Conservation (phyloP, 192 early-diverging fungal species). For the Obelidium mucronatum region DNA sequence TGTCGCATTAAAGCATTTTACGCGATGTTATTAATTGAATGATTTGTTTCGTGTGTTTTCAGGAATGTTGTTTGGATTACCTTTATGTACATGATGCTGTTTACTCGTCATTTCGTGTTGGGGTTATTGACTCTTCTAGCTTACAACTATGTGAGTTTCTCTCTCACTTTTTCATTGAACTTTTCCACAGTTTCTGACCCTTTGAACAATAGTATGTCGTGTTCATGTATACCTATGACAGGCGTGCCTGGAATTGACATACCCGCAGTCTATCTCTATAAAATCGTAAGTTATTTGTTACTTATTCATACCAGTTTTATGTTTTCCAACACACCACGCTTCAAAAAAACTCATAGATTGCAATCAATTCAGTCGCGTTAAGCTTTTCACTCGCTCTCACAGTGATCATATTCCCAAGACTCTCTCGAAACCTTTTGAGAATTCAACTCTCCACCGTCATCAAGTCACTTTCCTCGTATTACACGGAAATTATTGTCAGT, state of each 20-base stretch:
- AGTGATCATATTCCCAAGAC: slow-evolving; percentile 9
- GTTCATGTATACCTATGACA: background rate
- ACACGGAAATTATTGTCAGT: slow-evolving; percentile 5
- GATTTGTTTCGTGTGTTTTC: too few species aligned
- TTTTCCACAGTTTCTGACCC: background rate
- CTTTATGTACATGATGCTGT: slow-evolving; percentile 24
- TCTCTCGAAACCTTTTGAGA: slow-evolving; percentile 1
- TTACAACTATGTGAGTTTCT: slow-evolving; percentile 9
- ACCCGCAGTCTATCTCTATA: background rate
- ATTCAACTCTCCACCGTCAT: background rate
- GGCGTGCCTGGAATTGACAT: slow-evolving; percentile 3
- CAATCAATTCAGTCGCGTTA: background rate
- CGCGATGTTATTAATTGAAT: too few species aligned
- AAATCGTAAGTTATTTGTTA: background rate
- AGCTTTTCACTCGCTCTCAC: background rate
- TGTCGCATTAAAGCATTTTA: too few species aligned
- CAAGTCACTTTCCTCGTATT: background rate
- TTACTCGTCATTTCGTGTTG: slow-evolving; percentile 6
- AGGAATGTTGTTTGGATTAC: background rate
- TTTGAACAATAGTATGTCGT: background rate
- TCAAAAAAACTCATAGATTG: too few species aligned
- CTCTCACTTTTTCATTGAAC: background rate
- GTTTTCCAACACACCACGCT: too few species aligned
- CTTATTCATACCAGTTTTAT: too few species aligned
- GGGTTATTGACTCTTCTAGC: slow-evolving; percentile 9